Evolutionary conservation across 1,139 yeast genomes (phyloP), one percentile per base, ranked within the genome.

Genomic region (Kodamaea anthophila): DNA sequence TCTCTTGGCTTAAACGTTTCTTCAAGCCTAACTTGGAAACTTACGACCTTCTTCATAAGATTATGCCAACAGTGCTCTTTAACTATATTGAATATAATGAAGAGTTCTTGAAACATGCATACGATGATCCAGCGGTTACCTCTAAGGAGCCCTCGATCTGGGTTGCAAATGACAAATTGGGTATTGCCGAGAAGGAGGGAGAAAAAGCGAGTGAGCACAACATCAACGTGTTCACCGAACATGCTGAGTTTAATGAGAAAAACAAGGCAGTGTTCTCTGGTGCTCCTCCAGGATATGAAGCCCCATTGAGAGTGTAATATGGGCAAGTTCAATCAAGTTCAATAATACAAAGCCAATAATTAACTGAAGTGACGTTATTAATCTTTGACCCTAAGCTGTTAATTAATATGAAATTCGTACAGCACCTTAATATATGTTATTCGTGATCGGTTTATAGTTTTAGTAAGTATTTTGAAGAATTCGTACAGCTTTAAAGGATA

Each of bases 91-190:
- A 64, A 39, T 66, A 65, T 41, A 58, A 63, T 34, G 53, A 58
- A 5, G 67, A 60, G 15, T 66, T 64, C 43, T 43, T 62, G 21
- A 49, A 52, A 36, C 56, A 46, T 36, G 94, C 95, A 4, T 82
- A 77, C 46, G 70, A 74, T 28, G 76, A 75, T 47, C 87, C 88
- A 13, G 70, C 70, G 32, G 77, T 81, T 20, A 60, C 59, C 14
- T 79, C 74, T 25, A 67, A 64, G 18, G 77, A 71, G 41, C 85
- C 86, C 10, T 71, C 71, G 26, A 64, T 80, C 30, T 82, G 93
- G 93, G 61, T 79, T 39, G 76, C 82, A 24, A 65, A 57, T 38
- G 93, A 82, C 53, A 69, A 74, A 15, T 59, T 80, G 72, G 91
- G 91, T 13, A 65, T 82, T 26, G 73, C 85, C 4, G 70, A 65